Percentiles rank a stretch among this genome's conserved stretches.
These are phyloP conservation scores for Cryphonectria nitschkei DNA, from an alignment of 2,329 filamentous ascomycete species.

Conservation along the genomic window DNA sequence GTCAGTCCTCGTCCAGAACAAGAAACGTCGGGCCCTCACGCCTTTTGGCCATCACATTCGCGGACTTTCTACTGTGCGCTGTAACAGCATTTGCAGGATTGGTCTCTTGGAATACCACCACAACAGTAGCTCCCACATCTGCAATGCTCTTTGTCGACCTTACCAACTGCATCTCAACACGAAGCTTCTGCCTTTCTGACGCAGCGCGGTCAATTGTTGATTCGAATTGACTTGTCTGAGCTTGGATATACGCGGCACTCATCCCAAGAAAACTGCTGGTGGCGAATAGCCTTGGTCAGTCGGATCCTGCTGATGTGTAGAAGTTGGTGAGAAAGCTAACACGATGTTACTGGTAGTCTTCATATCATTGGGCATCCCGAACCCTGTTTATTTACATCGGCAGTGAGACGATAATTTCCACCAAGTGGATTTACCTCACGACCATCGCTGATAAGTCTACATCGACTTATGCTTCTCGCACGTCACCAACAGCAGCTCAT, in stretches of 20 bases:
- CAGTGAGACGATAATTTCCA: background rate
- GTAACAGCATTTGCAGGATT: background rate
- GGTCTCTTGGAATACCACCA: background rate
- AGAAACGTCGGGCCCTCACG: background rate
- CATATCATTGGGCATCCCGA: background rate
- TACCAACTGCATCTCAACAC: slow-evolving; percentile 6
- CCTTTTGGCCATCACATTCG: background rate
- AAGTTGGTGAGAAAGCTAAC: background rate
- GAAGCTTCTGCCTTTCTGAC: background rate
- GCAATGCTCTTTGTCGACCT: slow-evolving; percentile 11
- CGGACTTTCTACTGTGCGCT: background rate
- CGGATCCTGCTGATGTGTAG: background rate
- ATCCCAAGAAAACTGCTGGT: background rate
- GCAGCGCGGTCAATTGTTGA: slow-evolving; percentile 1
- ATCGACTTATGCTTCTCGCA: slow-evolving; percentile 3
- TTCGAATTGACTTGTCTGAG: background rate
- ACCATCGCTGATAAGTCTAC: background rate
- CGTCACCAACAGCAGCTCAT: slow-evolving; percentile 18
- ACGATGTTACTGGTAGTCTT: background rate
- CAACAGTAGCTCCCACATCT: background rate
- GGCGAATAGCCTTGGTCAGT: background rate
- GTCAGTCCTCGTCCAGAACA: slow-evolving; percentile 17
- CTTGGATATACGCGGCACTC: background rate
- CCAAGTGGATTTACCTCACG: background rate
- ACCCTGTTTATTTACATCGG: background rate